phyloP scores from a whole-genome alignment of 257 asterid species.

The Solanum pimpinellifolium region DNA sequence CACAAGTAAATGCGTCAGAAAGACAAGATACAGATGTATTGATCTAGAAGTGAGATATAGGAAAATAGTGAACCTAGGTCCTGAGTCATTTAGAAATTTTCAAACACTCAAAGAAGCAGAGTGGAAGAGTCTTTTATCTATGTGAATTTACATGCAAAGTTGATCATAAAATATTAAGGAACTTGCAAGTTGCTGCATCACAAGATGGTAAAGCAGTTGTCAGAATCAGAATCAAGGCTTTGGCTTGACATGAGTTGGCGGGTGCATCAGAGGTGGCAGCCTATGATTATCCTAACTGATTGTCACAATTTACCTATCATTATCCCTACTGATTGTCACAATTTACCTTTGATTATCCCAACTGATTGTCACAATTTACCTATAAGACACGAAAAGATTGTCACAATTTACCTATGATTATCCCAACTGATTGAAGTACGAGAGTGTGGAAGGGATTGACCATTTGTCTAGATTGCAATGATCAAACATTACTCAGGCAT shows the following conservation, averaged over 20 bases:
- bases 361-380: no score
- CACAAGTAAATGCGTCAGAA: neutral
- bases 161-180: neutral
- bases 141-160: neutral
- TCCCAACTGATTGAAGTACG: neutral
- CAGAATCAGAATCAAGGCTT: neutral
- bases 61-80: neutral
- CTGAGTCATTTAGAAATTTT: neutral
- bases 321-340: neutral
- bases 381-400: neutral
- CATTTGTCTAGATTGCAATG: neutral
- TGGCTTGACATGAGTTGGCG: neutral
- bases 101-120: neutral
- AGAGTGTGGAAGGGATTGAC: neutral
- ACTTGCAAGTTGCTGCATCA: neutral
- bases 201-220: neutral
- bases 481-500: neutral
- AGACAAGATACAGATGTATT: neutral
- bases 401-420: neutral
- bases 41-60: neutral
- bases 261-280: neutral
- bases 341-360: neutral
- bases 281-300: neutral
- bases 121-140: neutral
- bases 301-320: neutral